Percentiles rank a stretch among this genome's conserved stretches.
phyloP scores from a whole-genome alignment of 2,329 filamentous ascomycete genomes.

The Colletotrichum shisoi region DNA sequence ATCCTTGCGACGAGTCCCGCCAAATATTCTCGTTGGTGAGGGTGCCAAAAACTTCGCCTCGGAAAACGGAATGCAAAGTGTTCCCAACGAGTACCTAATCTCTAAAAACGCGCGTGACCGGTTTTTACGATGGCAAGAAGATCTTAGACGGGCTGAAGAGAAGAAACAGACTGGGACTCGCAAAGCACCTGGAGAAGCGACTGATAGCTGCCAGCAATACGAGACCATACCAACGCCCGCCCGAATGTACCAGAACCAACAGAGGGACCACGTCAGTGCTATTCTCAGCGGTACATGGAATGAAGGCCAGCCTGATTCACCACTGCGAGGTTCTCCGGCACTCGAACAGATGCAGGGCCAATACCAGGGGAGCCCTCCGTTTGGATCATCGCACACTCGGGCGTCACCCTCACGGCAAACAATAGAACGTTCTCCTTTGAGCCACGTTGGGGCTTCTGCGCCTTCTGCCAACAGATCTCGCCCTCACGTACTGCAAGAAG shows the following conservation, averaged over 20 bases:
- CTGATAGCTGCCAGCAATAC: slow-evolving; percentile 43
- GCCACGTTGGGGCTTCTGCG: slow-evolving; percentile 41
- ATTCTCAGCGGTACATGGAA: slow-evolving; percentile 68
- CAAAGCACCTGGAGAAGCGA: slow-evolving; percentile 42
- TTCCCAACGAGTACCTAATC: slow-evolving; percentile 80
- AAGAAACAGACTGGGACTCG: slow-evolving; percentile 45
- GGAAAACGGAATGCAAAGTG: slow-evolving; percentile 75
- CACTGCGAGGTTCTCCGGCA: slow-evolving; percentile 45
- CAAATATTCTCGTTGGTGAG: slow-evolving; percentile 86
- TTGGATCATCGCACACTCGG: slow-evolving; percentile 18
- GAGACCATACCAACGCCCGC: slow-evolving; percentile 44
- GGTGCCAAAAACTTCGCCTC: slow-evolving; percentile 88
- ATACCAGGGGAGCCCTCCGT: slow-evolving; percentile 2
- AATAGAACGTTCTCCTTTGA: slow-evolving; percentile 44
- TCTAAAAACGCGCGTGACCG: slow-evolving; percentile 81
- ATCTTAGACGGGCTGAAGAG: slow-evolving; percentile 70
- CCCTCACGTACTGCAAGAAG: slow-evolving; percentile 14
- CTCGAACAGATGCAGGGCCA: slow-evolving; percentile 20
- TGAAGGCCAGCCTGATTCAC: slow-evolving; percentile 69
- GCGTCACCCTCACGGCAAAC: slow-evolving; percentile 30
- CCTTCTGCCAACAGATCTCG: slow-evolving; percentile 25
- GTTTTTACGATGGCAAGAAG: slow-evolving; percentile 79
- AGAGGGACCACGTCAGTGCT: slow-evolving; percentile 62
- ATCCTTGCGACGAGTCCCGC: slow-evolving; percentile 87
- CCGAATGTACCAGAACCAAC: slow-evolving; percentile 33